Evolutionary conservation across 1,139 yeast species (phyloP), one percentile per base, ranked within the genome.

Genomic region (Zygotorulaspora mrakii): DNA sequence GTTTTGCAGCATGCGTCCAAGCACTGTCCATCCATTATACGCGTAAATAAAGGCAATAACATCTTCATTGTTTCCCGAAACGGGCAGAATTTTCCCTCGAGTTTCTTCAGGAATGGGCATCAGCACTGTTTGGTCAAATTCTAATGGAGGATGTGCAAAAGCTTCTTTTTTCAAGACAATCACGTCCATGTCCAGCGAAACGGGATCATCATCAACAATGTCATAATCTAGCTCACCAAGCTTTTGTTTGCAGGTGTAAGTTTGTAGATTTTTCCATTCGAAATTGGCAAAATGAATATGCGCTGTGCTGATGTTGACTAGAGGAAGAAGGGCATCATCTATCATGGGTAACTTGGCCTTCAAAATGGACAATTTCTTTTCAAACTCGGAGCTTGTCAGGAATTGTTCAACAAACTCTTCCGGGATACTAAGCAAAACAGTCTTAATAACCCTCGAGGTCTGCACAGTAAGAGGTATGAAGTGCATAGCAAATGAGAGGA

Each of bases 21-120:
- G 53, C 30, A 84, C 67, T 0, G 94, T 76, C 95, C 96, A 87
- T 0, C 96, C 97, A 57, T 80, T 84, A 56, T 80, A 87, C 4
- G 74, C 71, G 58, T 82, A 77, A 31, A 82, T 66, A 66, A 91
- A 88, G 21, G 87, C 73, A 1, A 83, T 82, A 29, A 85, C 70
- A 4, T 79, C 71, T 24, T 67, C 70, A 13, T 57, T 53, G 23
- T 66, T 65, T 3, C 64, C 61, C 9, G 49, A 18, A 31, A 46
- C 52, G 11, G 85, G 77, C 22, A 86, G 62, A 1, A 85, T 63
- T 50, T 81, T 82, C 2, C 91, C 96, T 44, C 71, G 74, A 0
- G 95, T 82, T 3, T 82, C 80, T n/a, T 65, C 57, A 2, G 74
- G 71, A 17, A 76, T 52, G 12, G 62, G 57, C 24, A 71, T 50